phyloP scores from a whole-genome alignment of 306 rosid genomes.

The Hippophae gyantsensis region DNA sequence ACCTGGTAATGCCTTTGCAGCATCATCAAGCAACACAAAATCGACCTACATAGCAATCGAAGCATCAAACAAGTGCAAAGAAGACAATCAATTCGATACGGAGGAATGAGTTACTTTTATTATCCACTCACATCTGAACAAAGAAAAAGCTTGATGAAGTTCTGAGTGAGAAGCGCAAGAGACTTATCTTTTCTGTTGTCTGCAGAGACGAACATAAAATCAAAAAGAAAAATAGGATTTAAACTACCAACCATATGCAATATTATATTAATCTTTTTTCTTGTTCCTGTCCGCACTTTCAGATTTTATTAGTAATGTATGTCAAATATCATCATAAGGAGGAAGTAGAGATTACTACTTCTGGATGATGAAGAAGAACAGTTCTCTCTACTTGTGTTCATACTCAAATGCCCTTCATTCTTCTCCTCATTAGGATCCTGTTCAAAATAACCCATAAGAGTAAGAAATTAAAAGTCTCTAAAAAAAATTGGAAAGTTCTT shows the following conservation, averaged over 20 bases:
- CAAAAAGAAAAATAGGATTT: conserved; percentile 2
- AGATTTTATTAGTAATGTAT: too few species aligned
- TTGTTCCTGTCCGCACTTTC: too few species aligned
- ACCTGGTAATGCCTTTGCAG: conserved; percentile 40
- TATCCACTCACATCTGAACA: conserved; percentile 34
- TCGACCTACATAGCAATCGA: conserved; percentile 26
- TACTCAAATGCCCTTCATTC: conserved; percentile 13
- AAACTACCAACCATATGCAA: background rate
- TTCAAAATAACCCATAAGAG: conserved; percentile 3
- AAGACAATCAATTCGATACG: background rate
- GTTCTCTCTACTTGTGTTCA: conserved; percentile 19
- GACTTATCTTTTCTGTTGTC: conserved; percentile 48
- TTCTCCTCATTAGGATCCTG: conserved; percentile 32
- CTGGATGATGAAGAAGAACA: conserved; percentile 18
- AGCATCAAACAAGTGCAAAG: conserved; percentile 2
- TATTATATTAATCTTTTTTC: background rate
- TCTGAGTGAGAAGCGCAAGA: conserved; percentile 40
- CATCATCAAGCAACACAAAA: conserved; percentile 40
- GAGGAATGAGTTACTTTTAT: background rate
- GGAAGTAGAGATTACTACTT: conserved; percentile 19
- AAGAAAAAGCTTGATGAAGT: conserved; percentile 49
- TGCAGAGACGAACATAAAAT: conserved; percentile 10
- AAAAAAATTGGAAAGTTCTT: background rate
- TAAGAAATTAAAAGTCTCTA: too few species aligned
- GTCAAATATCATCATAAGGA: background rate